Evolutionary conservation across 257 asterid genomes (phyloP).

Genomic region (Ajuga chamaepitys): DNA sequence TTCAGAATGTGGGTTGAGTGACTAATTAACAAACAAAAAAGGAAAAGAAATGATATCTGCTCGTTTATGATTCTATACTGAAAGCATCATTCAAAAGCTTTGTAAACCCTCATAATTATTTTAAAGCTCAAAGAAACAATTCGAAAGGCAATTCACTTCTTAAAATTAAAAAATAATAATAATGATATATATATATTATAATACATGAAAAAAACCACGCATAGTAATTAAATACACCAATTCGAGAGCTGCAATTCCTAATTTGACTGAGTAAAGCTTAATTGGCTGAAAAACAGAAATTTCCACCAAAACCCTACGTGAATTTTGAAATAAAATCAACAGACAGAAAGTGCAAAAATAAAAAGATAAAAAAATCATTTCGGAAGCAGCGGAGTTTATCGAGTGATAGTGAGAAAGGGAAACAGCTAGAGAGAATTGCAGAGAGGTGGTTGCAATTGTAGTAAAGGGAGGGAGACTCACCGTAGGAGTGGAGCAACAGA

Average conservation of each 20-base stretch:
- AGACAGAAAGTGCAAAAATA: background rate
- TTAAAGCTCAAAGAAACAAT: background rate
- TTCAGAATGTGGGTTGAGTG: background rate
- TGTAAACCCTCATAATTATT: constrained; percentile 7
- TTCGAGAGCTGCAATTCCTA: constrained; percentile 11
- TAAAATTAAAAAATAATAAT: background rate
- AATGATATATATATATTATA: too few species aligned
- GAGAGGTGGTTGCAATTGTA: constrained; percentile 7
- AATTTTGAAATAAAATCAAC: constrained; percentile 5
- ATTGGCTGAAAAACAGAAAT: background rate
- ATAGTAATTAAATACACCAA: constrained; percentile 1
- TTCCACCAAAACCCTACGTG: constrained; percentile 14
- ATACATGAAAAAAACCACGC: background rate
- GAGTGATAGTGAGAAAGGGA: background rate
- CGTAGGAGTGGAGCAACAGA: constrained; percentile 32
- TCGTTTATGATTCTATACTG: background rate
- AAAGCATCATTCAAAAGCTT: background rate
- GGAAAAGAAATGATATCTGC: background rate
- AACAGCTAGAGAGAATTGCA: constrained; percentile 2
- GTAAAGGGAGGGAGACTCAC: constrained; percentile 30
- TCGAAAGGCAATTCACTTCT: background rate
- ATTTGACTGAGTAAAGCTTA: background rate
- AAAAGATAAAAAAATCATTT: background rate
- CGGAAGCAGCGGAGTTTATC: background rate
- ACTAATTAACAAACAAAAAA: background rate